phyloP scores from a whole-genome alignment of 2,329 filamentous ascomycete species.

The Capronia epimyces region DNA sequence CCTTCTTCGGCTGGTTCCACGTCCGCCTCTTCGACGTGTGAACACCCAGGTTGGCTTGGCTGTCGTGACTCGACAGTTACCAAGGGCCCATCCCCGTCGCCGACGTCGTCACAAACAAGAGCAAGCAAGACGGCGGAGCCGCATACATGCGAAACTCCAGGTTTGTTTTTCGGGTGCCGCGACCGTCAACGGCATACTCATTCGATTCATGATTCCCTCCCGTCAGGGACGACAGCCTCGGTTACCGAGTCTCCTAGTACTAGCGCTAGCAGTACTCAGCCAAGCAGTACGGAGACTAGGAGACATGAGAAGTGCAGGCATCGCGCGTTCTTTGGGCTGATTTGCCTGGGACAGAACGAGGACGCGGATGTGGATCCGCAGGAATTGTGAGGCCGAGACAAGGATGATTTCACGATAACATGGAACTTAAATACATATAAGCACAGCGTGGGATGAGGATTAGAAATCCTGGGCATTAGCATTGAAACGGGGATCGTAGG shows the following conservation, averaged over 20 bases:
- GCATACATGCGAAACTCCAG: conserved; percentile 47
- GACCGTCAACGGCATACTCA: conserved; percentile 29
- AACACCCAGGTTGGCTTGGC: conserved; percentile 37
- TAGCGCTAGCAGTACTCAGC: conserved; percentile 31
- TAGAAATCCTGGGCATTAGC: background rate
- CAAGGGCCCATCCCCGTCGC: conserved; percentile 10
- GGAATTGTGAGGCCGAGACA: conserved; percentile 9
- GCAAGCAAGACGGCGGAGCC: conserved; percentile 16
- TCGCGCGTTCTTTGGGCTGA: conserved; percentile 30
- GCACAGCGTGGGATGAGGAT: background rate
- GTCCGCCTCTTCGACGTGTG: conserved; percentile 34
- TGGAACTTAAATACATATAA: background rate
- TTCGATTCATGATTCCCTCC: conserved; percentile 31
- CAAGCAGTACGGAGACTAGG: conserved; percentile 21
- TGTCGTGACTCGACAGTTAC: conserved; percentile 37
- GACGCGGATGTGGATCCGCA: conserved; percentile 7
- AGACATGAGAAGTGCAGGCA: conserved; percentile 27
- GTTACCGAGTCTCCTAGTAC: conserved; percentile 25
- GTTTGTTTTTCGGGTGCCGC: conserved; percentile 54
- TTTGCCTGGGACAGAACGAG: conserved; percentile 27
- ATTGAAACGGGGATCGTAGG: background rate
- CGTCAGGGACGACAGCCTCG: conserved; percentile 2
- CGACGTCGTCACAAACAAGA: conserved; percentile 17
- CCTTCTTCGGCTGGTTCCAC: conserved; percentile 30
- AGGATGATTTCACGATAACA: background rate